A percentile compares a stretch with the other conserved stretches of the same genome.
Conservation (phyloP, 805 yeast species). For the Candida sphagnicola region DNA sequence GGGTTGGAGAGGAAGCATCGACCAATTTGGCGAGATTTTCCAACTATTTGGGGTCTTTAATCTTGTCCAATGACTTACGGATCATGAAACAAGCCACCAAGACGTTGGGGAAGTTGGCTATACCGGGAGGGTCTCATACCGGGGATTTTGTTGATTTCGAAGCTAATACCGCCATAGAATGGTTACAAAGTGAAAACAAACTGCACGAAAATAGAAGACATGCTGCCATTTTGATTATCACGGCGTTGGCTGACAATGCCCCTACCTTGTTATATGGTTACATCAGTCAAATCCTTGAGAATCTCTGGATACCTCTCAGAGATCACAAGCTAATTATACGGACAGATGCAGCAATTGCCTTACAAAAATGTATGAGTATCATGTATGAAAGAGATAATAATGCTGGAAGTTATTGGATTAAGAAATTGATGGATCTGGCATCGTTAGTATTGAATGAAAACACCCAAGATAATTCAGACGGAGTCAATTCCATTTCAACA, state of each 20-base stretch:
- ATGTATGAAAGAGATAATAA: slow-evolving; percentile 74
- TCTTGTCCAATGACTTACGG: slow-evolving; percentile 76
- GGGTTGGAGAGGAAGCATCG: slow-evolving; percentile 69
- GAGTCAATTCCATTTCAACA: slow-evolving; percentile 8
- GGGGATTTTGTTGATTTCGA: slow-evolving; percentile 93
- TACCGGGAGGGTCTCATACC: slow-evolving; percentile 84
- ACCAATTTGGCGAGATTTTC: slow-evolving; percentile 87
- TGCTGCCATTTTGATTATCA: slow-evolving; percentile 81
- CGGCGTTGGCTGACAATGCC: slow-evolving; percentile 80
- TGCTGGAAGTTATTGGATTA: slow-evolving; percentile 72
- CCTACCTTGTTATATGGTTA: slow-evolving; percentile 80
- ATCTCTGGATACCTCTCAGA: slow-evolving; percentile 83
- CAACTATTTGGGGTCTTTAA: slow-evolving; percentile 76
- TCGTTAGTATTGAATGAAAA: slow-evolving; percentile 49
- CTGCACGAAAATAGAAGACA: slow-evolving; percentile 78
- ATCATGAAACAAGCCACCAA: slow-evolving; percentile 85
- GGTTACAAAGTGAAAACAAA: slow-evolving; percentile 79
- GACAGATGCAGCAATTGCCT: slow-evolving; percentile 77
- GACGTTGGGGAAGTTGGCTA: slow-evolving; percentile 84
- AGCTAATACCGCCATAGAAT: slow-evolving; percentile 83
- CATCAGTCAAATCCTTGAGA: slow-evolving; percentile 72
- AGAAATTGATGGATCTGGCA: slow-evolving; percentile 64
- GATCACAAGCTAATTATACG: slow-evolving; percentile 75
- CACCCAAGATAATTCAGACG: slow-evolving; percentile 7
- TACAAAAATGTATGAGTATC: slow-evolving; percentile 74